phyloP scores from a whole-genome alignment of 2,329 filamentous ascomycete genomes.

The Colletotrichum endophyticum region DNA sequence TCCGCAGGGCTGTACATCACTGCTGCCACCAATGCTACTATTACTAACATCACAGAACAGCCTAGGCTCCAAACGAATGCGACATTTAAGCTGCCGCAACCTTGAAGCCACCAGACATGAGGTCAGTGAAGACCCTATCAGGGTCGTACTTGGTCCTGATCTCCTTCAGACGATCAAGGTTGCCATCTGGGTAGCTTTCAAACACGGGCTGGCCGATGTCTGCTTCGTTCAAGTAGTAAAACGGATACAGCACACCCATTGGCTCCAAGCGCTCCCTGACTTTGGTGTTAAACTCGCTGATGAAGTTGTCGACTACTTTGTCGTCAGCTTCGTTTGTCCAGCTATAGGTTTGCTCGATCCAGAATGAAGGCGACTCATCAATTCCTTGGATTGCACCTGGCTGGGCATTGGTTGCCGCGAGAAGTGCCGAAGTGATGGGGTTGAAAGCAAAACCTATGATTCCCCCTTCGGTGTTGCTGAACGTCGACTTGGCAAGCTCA shows the following conservation, averaged over 20 bases:
- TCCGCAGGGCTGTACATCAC: neutral
- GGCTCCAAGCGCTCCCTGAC: neutral
- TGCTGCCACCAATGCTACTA: fast-evolving
- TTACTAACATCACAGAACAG: neutral
- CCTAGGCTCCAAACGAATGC: neutral
- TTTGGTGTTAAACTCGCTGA: neutral
- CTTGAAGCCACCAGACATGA: neutral
- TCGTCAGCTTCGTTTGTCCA: neutral
- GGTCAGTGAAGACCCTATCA: neutral
- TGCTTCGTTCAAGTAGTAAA: neutral
- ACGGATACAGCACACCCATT: neutral
- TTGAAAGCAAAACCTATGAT: neutral
- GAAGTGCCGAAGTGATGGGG: neutral
- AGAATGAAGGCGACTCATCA: neutral
- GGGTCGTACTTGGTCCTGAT: neutral
- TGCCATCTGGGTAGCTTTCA: neutral
- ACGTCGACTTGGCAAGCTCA: neutral
- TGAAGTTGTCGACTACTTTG: neutral
- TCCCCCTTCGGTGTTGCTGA: neutral
- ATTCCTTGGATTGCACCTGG: neutral
- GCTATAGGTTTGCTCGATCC: neutral
- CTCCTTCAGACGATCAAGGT: neutral
- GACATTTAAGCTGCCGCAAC: neutral
- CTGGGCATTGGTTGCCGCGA: neutral
- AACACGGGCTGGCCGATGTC: neutral